These are phyloP conservation scores for Pelargonium fulgidum DNA, from an alignment of 441 rosid species.

Conservation along the genomic window DNA sequence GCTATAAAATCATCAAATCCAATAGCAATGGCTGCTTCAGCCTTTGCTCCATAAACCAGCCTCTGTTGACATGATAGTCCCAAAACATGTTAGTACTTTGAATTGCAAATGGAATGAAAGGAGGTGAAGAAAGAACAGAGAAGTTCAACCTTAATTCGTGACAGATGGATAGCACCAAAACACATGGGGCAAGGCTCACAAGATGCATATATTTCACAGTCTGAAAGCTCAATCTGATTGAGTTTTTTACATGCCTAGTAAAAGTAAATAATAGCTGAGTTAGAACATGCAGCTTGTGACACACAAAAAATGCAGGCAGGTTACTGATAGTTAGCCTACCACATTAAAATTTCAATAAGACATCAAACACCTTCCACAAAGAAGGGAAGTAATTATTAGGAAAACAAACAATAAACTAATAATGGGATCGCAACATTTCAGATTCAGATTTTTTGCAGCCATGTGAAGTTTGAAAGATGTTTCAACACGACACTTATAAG, in stretches of 20 bases:
- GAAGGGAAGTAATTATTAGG: neutral
- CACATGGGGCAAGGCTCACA: constrained; percentile 29
- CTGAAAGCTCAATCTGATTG: constrained; percentile 36
- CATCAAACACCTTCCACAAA: neutral
- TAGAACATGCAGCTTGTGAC: neutral
- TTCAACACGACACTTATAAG: neutral
- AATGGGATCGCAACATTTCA: neutral
- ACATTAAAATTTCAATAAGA: neutral
- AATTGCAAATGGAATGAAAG: neutral
- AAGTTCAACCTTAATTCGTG: constrained; percentile 21
- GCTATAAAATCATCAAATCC: constrained; percentile 58
- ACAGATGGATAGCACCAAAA: constrained; percentile 44
- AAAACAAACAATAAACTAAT: neutral
- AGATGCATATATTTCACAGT: constrained; percentile 55
- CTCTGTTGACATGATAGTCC: constrained; percentile 7
- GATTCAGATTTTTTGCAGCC: neutral
- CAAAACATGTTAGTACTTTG: neutral
- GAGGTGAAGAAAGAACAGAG: neutral
- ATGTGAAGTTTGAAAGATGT: neutral
- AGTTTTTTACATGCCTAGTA: constrained; percentile 27
- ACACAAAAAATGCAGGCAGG: neutral
- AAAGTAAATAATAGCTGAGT: neutral
- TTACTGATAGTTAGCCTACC: neutral
- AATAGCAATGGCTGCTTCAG: constrained; percentile 24
- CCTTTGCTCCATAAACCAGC: constrained; percentile 27